Conservation (phyloP, 2,329 filamentous ascomycete species). For the Penicillium polonicum region DNA sequence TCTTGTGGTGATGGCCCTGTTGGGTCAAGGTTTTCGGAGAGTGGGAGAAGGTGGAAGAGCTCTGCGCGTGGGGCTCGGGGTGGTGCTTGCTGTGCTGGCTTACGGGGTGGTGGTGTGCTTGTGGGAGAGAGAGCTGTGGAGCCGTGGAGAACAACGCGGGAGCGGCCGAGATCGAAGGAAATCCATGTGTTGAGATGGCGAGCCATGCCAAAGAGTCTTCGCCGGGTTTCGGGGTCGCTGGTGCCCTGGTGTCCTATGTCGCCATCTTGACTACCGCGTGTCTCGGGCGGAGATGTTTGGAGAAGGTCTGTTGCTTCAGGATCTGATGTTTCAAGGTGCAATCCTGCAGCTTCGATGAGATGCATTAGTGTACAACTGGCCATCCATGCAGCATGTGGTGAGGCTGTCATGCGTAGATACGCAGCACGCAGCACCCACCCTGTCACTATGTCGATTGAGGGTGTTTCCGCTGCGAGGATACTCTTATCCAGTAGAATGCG, state of each 20-base stretch:
- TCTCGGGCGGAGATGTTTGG: constrained; percentile 1
- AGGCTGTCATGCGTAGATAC: constrained; percentile 55
- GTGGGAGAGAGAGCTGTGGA: constrained; percentile 38
- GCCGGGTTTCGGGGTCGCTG: constrained; percentile 40
- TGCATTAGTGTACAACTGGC: constrained; percentile 60
- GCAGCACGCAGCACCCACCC: constrained; percentile 55
- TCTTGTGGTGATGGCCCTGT: constrained; percentile 42
- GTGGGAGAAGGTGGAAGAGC: constrained; percentile 53
- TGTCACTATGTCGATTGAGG: constrained; percentile 33
- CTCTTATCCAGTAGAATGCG: constrained; percentile 48
- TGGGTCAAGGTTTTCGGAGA: constrained; percentile 56
- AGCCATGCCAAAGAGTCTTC: constrained; percentile 51
- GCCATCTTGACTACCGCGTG: neutral
- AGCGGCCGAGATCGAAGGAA: constrained; percentile 59
- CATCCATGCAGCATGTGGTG: constrained; percentile 55
- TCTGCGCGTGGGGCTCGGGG: constrained; percentile 33
- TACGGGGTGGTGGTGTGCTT: constrained; percentile 27
- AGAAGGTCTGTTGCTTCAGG: constrained; percentile 9
- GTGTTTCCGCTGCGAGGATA: constrained; percentile 25
- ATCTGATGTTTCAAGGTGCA: constrained; percentile 32
- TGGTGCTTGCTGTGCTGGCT: constrained; percentile 32
- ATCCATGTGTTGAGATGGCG: constrained; percentile 61
- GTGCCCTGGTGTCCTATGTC: neutral
- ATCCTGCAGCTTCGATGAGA: constrained; percentile 53
- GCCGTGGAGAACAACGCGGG: constrained; percentile 51